Base-by-base conservation (phyloP, 139 green algal species). In the Closterium sp. region DNA sequence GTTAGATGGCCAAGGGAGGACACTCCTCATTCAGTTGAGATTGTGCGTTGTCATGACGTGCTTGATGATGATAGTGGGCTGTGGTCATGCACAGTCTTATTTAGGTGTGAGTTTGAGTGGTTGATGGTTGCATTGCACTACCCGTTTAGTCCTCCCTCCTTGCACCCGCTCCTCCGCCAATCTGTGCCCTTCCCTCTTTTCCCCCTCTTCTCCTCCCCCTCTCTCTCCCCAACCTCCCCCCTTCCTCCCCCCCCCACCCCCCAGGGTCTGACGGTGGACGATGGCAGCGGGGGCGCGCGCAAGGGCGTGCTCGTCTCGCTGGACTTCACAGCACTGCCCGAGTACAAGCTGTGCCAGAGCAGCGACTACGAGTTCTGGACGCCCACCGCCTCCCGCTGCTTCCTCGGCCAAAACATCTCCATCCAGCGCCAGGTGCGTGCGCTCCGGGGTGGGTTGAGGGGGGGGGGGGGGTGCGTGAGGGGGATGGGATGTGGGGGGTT, bases 381-480 rank as follows among this genome's bases (percentile, higher is more conserved):
- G n/a, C 87, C 84, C 9, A 66, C 89, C 4, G 87, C 30, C 25
- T 38, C 31, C 12, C 86, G 69, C 83, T 95, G 94, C 92, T 33
- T 94, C 76, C 85, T 95, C 21, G 94, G 94, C 76, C 30, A 86
- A 43, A 93, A 94, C 33, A 32, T 93, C 76, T 88, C 91, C 33
- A 85, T 95, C 84, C 28, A 93, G 55, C 95, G 97, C 87, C 94
- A 83, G 88, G 84, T n/a, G 85, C 35, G 16, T 98, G 97, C n/a
- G n/a, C n/a, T n/a, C n/a, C 66, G 66, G 21, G 23, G 66, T n/a
- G 23, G 23, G 66, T 23, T 23, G 23, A 84, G n/a, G n/a, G n/a
- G n/a, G n/a, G n/a, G n/a, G n/a, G n/a, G n/a, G n/a, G n/a, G n/a
- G n/a, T n/a, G n/a, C n/a, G n/a, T n/a, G n/a, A n/a, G n/a, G n/a